These are phyloP conservation scores for Diplosphaera chodatii DNA, from an alignment of 139 green algal species.

Conservation along the genomic window DNA sequence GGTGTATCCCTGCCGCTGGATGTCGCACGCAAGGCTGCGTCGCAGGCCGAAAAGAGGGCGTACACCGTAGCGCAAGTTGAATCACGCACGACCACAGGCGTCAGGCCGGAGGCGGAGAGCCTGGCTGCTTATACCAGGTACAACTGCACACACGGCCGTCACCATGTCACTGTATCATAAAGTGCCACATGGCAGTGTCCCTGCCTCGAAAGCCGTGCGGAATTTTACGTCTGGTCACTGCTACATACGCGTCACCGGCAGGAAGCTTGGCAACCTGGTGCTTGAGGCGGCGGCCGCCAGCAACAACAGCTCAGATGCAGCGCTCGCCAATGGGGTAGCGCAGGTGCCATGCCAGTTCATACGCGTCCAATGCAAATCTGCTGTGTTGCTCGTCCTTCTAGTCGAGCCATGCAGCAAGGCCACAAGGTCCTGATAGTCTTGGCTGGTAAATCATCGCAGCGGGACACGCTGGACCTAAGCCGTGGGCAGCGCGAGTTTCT, in stretches of 20 bases:
- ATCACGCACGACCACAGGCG: constrained; percentile 68
- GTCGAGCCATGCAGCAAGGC: no score
- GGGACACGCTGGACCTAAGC: constrained; percentile 60
- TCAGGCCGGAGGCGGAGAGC: constrained; percentile 40
- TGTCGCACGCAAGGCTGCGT: constrained; percentile 28
- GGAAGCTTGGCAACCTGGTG: constrained; percentile 66
- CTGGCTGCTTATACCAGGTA: constrained; percentile 43
- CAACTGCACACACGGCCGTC: no score
- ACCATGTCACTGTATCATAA: no score
- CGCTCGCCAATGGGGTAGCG: not conserved
- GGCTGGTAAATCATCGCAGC: no score
- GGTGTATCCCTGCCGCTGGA: constrained; percentile 36
- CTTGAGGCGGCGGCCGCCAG: constrained; percentile 50
- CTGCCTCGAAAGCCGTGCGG: no score
- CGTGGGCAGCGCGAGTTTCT: constrained; percentile 77
- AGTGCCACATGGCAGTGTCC: no score
- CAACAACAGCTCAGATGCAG: not conserved
- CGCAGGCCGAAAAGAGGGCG: constrained; percentile 62
- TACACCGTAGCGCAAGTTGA: constrained; percentile 76
- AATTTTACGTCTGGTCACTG: no score
- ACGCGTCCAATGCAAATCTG: no score
- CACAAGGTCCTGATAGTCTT: no score
- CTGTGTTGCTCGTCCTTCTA: no score
- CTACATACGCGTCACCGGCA: no score
- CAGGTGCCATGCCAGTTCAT: no score